Conservation (phyloP, 2,329 filamentous ascomycete species). For the Talaromyces pinophilus region DNA sequence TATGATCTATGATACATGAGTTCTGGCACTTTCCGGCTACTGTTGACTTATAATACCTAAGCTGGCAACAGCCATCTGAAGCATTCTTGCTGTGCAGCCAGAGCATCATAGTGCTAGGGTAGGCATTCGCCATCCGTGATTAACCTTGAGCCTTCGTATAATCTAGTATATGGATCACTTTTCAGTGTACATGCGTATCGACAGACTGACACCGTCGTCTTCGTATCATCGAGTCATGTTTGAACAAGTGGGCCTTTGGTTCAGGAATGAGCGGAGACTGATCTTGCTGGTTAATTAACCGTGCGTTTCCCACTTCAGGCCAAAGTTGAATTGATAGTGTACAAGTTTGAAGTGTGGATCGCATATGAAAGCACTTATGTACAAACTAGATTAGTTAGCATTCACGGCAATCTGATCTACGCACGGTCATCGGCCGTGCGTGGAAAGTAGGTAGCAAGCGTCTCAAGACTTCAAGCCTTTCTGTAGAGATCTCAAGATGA, state of each 20-base stretch:
- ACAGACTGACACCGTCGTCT: not conserved
- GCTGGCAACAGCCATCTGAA: not conserved
- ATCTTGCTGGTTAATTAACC: slow-evolving; percentile 3
- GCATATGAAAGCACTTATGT: slow-evolving; percentile 7
- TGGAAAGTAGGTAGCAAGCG: not conserved
- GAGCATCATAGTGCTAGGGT: not conserved
- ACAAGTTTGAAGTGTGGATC: slow-evolving; percentile 15
- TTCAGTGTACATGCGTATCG: slow-evolving; percentile 5
- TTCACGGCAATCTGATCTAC: slow-evolving; percentile 17
- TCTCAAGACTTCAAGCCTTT: not conserved
- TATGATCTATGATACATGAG: slow-evolving; percentile 24
- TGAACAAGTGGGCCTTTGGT: slow-evolving; percentile 11
- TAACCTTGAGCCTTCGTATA: not conserved
- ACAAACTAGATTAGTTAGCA: slow-evolving; percentile 13
- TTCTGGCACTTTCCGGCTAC: not conserved
- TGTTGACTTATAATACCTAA: not conserved
- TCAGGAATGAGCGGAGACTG: slow-evolving; percentile 6
- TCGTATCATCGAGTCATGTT: slow-evolving; percentile 12
- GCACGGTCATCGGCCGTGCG: slow-evolving; percentile 20
- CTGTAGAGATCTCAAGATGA: not conserved
- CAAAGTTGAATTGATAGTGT: not conserved
- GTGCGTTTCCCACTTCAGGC: slow-evolving; percentile 12
- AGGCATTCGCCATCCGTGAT: not conserved
- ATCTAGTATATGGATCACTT: slow-evolving; percentile 14
- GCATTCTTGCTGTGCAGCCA: not conserved